Evolutionary conservation across 1,139 yeast genomes (phyloP), one percentile per base, ranked within the genome.

Genomic region (Saccharomyces hybrid): DNA sequence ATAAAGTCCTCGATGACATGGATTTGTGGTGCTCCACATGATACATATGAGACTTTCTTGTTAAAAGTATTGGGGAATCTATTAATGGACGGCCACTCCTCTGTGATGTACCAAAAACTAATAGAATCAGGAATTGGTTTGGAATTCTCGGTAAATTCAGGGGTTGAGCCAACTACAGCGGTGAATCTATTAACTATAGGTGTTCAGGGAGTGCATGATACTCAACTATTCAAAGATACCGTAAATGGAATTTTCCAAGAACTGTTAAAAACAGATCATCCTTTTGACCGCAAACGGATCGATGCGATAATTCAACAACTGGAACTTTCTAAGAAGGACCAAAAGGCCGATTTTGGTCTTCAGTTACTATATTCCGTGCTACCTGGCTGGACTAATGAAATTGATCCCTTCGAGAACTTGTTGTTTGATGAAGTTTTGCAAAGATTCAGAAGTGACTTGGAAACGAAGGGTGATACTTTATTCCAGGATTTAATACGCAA

Each of bases 261-360:
- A 2, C 78, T 78, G 44, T 68, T 81, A 21, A 65, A 70, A 14
- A 9, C 44, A 38, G 24, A 38, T 16, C 68, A 64, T 16, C 78
- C 81, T 1, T 78, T 85, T 57, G 83, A 85, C 48, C 75, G 77
- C 46, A 76, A 80, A 34, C 82, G 91, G 62, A 79, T 93, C 16
- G 86, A 87, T 55, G 98, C 96, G 0, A 80, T 93, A 49, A 76
- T 95, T 48, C 95, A 90, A 69, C 98, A 91, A 68, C 75, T 91
- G 48, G 99, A 93, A 68, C 74, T 93, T 44, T 75, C 83, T 48
- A 86, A 88, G 69, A 88, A 89, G 63, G 91, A 88, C 61, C 95
- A 90, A 59, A 90, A 86, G 63, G 86, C 98, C 0, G 89, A 89
- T 56, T 91, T 90, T 72, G 99, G 99, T 16, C 74, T 93, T 75